A percentile compares a stretch with the other conserved stretches of the same genome.
These are phyloP conservation scores for Hyaloperonospora brassicae DNA, from an alignment of 352 stramenopile genomes.

Conservation along the genomic window DNA sequence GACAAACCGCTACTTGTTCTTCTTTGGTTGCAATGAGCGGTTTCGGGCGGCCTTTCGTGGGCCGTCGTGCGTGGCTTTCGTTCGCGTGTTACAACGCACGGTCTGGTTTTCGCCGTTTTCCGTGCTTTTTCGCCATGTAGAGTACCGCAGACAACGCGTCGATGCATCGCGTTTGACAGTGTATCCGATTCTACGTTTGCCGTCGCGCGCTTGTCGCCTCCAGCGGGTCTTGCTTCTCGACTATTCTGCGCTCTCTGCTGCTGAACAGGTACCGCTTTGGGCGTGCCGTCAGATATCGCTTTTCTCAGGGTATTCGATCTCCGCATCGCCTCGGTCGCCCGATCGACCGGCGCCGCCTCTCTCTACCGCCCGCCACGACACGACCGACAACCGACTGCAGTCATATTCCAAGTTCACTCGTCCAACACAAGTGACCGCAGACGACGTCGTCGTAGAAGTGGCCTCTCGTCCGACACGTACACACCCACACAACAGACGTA, in stretches of 20 bases:
- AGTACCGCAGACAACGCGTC: no score
- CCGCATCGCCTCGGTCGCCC: background rate
- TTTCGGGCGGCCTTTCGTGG: constrained; percentile 18
- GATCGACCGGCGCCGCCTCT: background rate
- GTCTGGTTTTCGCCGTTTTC: constrained; percentile 8
- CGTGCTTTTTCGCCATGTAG: background rate
- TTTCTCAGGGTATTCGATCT: constrained; percentile 12
- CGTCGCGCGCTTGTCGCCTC: background rate
- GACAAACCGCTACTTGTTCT: background rate
- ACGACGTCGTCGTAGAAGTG: background rate
- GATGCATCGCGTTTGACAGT: no score
- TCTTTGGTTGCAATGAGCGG: constrained; percentile 10
- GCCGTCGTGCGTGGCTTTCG: constrained; percentile 4
- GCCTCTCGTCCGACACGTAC: background rate
- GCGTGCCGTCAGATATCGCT: background rate
- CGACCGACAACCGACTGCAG: constrained; percentile 6
- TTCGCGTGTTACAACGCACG: constrained; percentile 1
- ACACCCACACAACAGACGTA: background rate
- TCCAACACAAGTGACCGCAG: constrained; percentile 15
- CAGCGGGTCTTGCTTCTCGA: no score
- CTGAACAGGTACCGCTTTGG: no score
- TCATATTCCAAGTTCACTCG: constrained; percentile 30
- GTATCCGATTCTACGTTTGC: no score
- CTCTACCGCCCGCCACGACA: constrained; percentile 3
- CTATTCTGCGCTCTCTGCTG: no score